phyloP scores from a whole-genome alignment of 768 basidiomycete species.

The Hydnomerulius pinastri region DNA sequence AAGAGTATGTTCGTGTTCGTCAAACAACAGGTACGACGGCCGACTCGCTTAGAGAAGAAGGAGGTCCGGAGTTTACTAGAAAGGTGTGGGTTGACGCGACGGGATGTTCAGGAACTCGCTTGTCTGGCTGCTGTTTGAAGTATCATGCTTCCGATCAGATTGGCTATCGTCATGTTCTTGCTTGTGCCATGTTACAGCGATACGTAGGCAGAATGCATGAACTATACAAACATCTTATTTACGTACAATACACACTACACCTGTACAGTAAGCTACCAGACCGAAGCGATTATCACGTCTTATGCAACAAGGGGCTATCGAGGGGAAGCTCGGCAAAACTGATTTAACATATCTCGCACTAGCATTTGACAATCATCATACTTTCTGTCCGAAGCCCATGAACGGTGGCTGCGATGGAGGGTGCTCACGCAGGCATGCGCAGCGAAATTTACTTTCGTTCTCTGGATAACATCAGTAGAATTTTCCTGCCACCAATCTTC shows the following conservation, averaged over 20 bases:
- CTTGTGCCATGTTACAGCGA: no score
- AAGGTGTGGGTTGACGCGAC: conserved; percentile 18
- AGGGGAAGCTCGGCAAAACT: no score
- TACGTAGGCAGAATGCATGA: no score
- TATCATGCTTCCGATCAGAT: no score
- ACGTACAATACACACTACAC: no score
- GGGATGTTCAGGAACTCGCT: no score
- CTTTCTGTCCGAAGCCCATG: conserved; percentile 16
- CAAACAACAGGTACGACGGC: conserved; percentile 5
- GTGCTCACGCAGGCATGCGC: conserved; percentile 21
- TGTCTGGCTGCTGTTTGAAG: no score
- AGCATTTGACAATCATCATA: conserved; percentile 19
- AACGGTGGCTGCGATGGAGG: conserved; percentile 14
- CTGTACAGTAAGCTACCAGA: no score
- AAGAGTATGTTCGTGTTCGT: conserved; percentile 19
- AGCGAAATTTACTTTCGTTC: conserved; percentile 13
- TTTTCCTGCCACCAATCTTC: conserved; percentile 23
- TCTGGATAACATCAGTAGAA: conserved; percentile 3
- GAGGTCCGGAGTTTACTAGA: conserved; percentile 10
- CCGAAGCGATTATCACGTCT: no score
- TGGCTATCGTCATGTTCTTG: no score
- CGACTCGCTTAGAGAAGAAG: conserved; percentile 12
- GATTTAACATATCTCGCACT: conserved; percentile 14
- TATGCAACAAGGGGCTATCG: no score
- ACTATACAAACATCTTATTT: no score